These are phyloP conservation scores for Tricholoma flavovirens DNA, from an alignment of 768 basidiomycete species.

Conservation along the genomic window DNA sequence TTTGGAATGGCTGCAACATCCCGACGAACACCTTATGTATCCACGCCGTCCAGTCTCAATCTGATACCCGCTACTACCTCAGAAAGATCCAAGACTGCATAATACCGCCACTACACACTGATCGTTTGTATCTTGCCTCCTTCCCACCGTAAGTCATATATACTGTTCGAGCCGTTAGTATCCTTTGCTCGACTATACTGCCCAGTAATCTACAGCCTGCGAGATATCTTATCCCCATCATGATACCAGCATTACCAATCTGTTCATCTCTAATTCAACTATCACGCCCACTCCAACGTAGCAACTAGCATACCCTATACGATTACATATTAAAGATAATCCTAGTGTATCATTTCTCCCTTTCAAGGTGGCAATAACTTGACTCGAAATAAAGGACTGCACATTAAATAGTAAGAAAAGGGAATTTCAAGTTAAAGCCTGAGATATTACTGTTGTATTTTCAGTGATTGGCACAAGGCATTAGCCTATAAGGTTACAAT, in stretches of 20 bases:
- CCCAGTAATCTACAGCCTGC: not conserved
- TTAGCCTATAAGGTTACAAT: no score
- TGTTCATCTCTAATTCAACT: not conserved
- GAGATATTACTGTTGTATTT: no score
- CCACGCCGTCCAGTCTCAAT: not conserved
- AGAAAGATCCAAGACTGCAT: not conserved
- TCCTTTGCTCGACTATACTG: not conserved
- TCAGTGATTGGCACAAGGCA: no score
- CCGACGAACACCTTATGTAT: not conserved
- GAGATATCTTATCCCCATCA: not conserved
- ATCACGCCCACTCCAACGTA: not conserved
- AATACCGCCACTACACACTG: not conserved
- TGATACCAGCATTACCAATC: not conserved
- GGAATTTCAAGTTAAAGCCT: no score
- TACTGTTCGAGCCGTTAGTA: no score
- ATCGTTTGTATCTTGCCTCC: not conserved
- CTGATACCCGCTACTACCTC: not conserved
- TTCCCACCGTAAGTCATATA: not conserved
- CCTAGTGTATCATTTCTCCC: no score
- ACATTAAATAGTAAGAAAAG: no score
- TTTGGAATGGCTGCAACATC: not conserved
- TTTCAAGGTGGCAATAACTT: no score
- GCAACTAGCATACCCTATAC: constrained; percentile 6
- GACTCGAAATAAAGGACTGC: not conserved
- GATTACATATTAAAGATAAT: no score